Conservation (phyloP, 2,329 filamentous ascomycete genomes). For the Fusarium haematococcum region DNA sequence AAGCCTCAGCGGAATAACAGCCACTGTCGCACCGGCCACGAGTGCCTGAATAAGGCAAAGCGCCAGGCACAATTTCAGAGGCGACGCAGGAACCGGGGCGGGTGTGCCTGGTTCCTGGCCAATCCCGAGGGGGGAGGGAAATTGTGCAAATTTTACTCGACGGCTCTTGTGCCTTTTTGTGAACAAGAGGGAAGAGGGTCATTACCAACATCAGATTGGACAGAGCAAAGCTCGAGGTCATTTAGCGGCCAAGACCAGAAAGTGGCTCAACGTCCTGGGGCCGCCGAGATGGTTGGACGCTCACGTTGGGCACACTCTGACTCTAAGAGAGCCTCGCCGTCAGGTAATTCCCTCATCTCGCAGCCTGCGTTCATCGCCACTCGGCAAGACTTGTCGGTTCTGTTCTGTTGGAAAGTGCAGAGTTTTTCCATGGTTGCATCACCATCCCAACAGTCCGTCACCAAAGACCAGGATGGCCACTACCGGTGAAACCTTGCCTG, state of each 20-base stretch:
- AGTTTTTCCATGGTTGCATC: constrained; percentile 29
- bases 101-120: constrained; percentile 30
- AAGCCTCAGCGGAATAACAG: not conserved
- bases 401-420: constrained; percentile 18
- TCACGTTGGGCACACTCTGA: not conserved
- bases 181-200: constrained; percentile 14
- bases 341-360: constrained; percentile 38
- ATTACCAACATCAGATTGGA: constrained; percentile 24
- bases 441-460: constrained; percentile 2
- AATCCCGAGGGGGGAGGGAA: constrained; percentile 33
- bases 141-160: constrained; percentile 48
- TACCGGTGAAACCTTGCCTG: constrained; percentile 32
- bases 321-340: constrained; percentile 10
- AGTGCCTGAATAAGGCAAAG: constrained; percentile 27
- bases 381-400: not conserved
- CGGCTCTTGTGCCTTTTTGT: constrained; percentile 22
- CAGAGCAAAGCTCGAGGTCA: not conserved
- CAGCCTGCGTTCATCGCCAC: constrained; percentile 33
- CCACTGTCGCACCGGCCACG: not conserved
- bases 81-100: constrained; percentile 41
- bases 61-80: constrained; percentile 38
- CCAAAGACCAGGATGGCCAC: constrained; percentile 23
- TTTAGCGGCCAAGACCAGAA: constrained; percentile 17
- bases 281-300: constrained; percentile 6
- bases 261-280: not conserved